phyloP scores from a whole-genome alignment of 164 flowering plant genomes.

The Vitis cinerea region DNA sequence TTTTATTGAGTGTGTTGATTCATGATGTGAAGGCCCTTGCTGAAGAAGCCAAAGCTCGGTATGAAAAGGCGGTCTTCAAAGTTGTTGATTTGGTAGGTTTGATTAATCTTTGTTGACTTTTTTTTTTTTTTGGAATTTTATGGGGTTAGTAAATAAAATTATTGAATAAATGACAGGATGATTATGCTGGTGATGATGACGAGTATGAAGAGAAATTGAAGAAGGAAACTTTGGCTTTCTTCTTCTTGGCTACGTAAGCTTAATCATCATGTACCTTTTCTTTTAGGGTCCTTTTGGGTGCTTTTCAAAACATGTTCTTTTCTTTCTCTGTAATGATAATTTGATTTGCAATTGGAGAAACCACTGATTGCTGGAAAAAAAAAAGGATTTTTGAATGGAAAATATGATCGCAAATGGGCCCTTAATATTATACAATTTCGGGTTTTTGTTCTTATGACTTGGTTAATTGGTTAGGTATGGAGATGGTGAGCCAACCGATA shows the following conservation, averaged over 20 bases:
- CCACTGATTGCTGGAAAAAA: too few species aligned
- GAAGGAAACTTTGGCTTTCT: slow-evolving; percentile 68
- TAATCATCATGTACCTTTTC: not conserved
- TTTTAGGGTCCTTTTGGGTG: not conserved
- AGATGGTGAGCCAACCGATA: slow-evolving; percentile 99
- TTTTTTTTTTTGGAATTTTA: not conserved
- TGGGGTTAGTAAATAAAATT: not conserved
- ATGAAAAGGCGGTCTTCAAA: slow-evolving; percentile 76
- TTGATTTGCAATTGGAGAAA: too few species aligned
- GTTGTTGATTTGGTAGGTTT: slow-evolving; percentile 75
- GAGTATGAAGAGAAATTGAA: slow-evolving; percentile 78
- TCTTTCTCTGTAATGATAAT: too few species aligned
- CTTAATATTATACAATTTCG: not conserved
- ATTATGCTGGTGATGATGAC: slow-evolving; percentile 88
- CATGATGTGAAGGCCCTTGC: slow-evolving; percentile 55
- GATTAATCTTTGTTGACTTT: not conserved
- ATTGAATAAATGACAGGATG: slow-evolving; percentile 58
- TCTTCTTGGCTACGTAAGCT: slow-evolving; percentile 93
- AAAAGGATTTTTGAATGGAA: too few species aligned
- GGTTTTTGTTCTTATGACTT: not conserved
- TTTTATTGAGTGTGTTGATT: slow-evolving; percentile 1
- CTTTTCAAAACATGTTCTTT: not conserved
- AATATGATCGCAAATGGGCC: too few species aligned
- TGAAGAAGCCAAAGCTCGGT: slow-evolving; percentile 85
- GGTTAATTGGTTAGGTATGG: slow-evolving; percentile 60